Evolutionary conservation across 1,139 yeast genomes (phyloP).

Genomic region (Lodderomyces oxycetoniae): DNA sequence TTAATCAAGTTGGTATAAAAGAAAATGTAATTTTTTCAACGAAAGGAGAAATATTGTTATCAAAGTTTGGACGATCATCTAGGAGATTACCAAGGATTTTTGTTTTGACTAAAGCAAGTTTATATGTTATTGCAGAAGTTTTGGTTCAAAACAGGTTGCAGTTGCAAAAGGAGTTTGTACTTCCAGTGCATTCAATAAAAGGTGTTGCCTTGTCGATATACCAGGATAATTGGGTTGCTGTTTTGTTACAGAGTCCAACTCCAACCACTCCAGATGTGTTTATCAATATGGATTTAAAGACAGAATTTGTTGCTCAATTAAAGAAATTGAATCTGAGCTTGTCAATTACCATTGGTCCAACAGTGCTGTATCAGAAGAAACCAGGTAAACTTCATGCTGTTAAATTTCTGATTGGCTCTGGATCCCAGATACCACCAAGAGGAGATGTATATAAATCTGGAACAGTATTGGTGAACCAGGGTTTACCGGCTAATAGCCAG

Average conservation of each 20-base stretch:
- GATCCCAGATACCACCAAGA: slow-evolving; percentile 50
- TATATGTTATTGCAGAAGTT: slow-evolving; percentile 69
- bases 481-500: slow-evolving; percentile 66
- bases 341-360: slow-evolving; percentile 62
- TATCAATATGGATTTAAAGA: slow-evolving; percentile 77
- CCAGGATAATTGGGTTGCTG: slow-evolving; percentile 93
- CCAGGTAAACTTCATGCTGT: slow-evolving; percentile 78
- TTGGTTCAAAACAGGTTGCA: slow-evolving; percentile 64
- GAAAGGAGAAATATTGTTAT: slow-evolving; percentile 72
- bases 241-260: slow-evolving; percentile 52
- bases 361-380: slow-evolving; percentile 81
- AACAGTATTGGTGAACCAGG: slow-evolving; percentile 74
- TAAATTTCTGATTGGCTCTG: slow-evolving; percentile 56
- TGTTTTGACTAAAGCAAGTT: slow-evolving; percentile 55
- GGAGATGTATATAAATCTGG: slow-evolving; percentile 86
- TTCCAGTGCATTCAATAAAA: slow-evolving; percentile 58
- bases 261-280: slow-evolving; percentile 70
- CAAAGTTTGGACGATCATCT: slow-evolving; percentile 93
- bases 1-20: slow-evolving; percentile 61
- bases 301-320: slow-evolving; percentile 79
- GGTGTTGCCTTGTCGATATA: slow-evolving; percentile 65
- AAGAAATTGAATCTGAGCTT: slow-evolving; percentile 58
- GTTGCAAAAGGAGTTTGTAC: slow-evolving; percentile 58
- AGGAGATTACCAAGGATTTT: slow-evolving; percentile 70
- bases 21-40: slow-evolving; percentile 75